phyloP scores from a whole-genome alignment of 169 alveolate species.

The Plasmodium ovale region DNA sequence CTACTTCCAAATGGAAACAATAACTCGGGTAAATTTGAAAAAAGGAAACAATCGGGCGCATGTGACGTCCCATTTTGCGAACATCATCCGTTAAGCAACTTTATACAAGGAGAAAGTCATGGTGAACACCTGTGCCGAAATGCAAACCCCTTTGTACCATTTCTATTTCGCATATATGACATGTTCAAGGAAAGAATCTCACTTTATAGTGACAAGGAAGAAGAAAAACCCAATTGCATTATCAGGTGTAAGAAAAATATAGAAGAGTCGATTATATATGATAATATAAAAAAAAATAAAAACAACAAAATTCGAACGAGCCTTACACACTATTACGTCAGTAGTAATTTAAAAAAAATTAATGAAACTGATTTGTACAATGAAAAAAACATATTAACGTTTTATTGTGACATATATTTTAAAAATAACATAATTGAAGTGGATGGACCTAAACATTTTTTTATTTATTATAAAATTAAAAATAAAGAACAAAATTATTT shows the following conservation, averaged over 20 bases:
- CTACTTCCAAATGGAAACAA: no score
- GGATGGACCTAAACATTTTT: conserved; percentile 75
- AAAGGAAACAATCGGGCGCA: no score
- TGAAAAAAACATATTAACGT: conserved; percentile 72
- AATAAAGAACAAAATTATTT: neutral
- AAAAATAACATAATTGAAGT: conserved; percentile 70
- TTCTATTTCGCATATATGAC: conserved; percentile 9
- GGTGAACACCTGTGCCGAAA: neutral
- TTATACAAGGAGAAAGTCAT: neutral
- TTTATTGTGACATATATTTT: conserved; percentile 75
- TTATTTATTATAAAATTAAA: conserved; percentile 23
- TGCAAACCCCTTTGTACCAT: conserved; percentile 21
- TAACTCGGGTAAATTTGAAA: no score
- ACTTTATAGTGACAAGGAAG: neutral
- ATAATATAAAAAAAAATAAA: conserved; percentile 66
- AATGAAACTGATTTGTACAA: conserved; percentile 18
- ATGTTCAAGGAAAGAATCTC: conserved; percentile 7
- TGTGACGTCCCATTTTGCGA: no score
- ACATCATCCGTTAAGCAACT: no score
- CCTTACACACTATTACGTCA: conserved; percentile 71
- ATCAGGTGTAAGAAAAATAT: neutral
- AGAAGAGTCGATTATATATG: conserved; percentile 25
- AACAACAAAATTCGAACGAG: conserved; percentile 74
- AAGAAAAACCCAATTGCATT: neutral
- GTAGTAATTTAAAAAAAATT: conserved; percentile 62